Base-by-base conservation (phyloP, 441 rosid species). In the Cnidoscolus chayamansa region DNA sequence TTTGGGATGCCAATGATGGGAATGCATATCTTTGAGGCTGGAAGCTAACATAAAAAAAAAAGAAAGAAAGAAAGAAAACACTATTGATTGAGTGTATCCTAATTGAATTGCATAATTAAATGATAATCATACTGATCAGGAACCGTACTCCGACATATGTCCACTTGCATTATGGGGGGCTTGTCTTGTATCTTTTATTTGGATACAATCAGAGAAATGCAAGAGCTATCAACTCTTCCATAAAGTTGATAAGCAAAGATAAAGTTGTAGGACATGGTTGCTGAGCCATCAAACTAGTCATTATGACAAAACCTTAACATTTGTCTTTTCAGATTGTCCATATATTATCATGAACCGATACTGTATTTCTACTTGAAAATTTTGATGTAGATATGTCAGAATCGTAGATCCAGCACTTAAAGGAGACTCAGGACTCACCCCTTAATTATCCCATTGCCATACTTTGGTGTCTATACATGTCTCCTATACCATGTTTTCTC, bases 311-410 rank as follows among this genome's bases (percentile, higher is more conserved):
- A 89, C 97, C 98, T 92, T 92, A 88, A 94, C 84, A 81, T 88
- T 90, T 92, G 98, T 94, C 97, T 89, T 87, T 90, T 87, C 94
- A 87, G 83, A 80, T 81, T 84, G 97, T 90, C 94, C 83, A 76
- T 77, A 81, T 75, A 45, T 72, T 70, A 75, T 72, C 65, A 59
- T 61, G 50, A 74, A 54, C 10, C 69, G 78, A 79, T 82, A 68
- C 87, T 75, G 62, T 75, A 65, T 19, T 53, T 73, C 50, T 64
- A 56, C 55, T 68, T 51, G 67, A 70, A 73, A 65, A 1, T 60
- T 19, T 61, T 73, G 76, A 75, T 72, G 50, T 49, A 17, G 69
- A 78, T 72, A 31, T 71, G 77, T 62, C 79, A 54, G 56, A 66
- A 73, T 78, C 73, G 65, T 56, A 12, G 32, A 20, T 69, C 66